Conservation (phyloP, 2,329 filamentous ascomycete species). For the Escovopsis sp. region DNA sequence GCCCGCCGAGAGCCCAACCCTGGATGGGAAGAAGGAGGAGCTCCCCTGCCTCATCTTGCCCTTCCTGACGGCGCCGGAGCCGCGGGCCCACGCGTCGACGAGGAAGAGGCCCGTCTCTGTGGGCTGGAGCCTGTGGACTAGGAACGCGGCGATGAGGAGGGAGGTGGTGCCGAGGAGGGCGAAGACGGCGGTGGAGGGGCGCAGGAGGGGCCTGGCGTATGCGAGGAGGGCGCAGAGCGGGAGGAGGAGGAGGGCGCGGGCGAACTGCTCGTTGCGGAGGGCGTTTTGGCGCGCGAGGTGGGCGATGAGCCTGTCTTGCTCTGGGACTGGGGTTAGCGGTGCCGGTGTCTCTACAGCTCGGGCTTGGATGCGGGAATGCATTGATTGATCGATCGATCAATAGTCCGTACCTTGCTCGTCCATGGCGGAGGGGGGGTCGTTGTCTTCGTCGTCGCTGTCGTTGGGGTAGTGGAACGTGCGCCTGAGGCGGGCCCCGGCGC, state of each 20-base stretch:
- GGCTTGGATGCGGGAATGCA: too few relatives aligned
- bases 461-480: constrained; percentile 67
- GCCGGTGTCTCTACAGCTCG: too few relatives aligned
- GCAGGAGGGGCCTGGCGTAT: constrained; percentile 29
- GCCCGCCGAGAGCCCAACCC: constrained; percentile 8
- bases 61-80: background rate
- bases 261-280: constrained; percentile 42
- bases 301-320: constrained; percentile 50
- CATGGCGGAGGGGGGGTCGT: constrained; percentile 44
- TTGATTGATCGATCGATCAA: too few relatives aligned
- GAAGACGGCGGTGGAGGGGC: constrained; percentile 24
- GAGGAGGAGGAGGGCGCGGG: constrained; percentile 42
- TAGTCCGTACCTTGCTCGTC: constrained; percentile 53
- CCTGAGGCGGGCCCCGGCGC: constrained; percentile 46
- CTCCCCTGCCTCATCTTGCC: background rate
- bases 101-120: constrained; percentile 35
- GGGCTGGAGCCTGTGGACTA: constrained; percentile 41
- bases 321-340: constrained; percentile 18
- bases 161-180: constrained; percentile 47
- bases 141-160: constrained; percentile 46
- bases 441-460: constrained; percentile 32
- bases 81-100: constrained; percentile 30
- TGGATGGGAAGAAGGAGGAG: background rate
- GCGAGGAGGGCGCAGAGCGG: constrained; percentile 40
- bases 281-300: constrained; percentile 40